Base-by-base conservation (phyloP, 192 early-diverging fungal species). In the Pilaira anomala region DNA sequence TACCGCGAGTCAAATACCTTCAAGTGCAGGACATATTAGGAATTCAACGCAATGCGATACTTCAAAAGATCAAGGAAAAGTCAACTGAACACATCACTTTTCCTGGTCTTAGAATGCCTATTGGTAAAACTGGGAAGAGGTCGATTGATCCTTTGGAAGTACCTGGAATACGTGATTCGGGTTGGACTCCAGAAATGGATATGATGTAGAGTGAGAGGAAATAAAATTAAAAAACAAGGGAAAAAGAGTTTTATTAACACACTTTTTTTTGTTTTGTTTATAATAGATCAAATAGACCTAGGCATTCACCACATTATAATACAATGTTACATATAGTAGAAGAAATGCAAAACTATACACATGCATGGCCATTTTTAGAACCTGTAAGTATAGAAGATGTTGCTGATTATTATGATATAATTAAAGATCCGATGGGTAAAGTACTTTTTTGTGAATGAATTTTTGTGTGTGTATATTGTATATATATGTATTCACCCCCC, bases 351-450 rank as follows among this genome's bases (percentile, higher is more conserved):
- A 86, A 85, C 12, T 90, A 96, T 74, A 72, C 80, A 2, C 78
- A 83, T 19, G 83, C 94, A 13, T 98, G 96, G 96, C 94, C 97
- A 13, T 99, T 99, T 74, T 81, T 83, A 60, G 85, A 91, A 36
- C 95, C 95, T 7, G 97, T 99, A 5, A 86, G 91, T 46, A 69
- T 78, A 3, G 79, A 88, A 26, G 89, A 92, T 25, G 96, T 99
- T 3, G 81, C 91, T 2, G 94, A 98, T 69, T 99, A 99, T 71
- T 95, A 98, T 63, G 79, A 86, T 7, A 89, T 98, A 36, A 94
- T 99, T 70, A 97, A 89, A 57, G 86, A 97, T 54, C 97, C 97
- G 2, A 99, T 99, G 96, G 93, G 88, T 92, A 71, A 51, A 65
- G 25, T 2, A 2, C n/a, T 30, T 7, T n/a, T n/a, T n/a, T n/a